These are phyloP conservation scores for Harringtonia aguacate DNA, from an alignment of 2,329 filamentous ascomycete species.

Conservation along the genomic window DNA sequence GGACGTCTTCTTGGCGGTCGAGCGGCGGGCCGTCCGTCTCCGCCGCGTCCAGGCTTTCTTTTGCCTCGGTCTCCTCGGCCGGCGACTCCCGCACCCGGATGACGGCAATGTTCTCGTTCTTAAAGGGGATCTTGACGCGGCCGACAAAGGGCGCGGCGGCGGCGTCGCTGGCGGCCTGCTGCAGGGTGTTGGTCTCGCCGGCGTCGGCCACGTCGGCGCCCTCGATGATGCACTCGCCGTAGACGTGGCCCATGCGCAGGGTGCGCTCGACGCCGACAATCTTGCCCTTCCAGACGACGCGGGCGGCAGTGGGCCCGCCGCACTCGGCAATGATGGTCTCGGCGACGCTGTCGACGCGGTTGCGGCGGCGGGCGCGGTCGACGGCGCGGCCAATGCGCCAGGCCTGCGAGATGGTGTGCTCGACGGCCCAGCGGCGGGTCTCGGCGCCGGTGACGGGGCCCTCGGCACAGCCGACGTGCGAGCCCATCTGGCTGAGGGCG, in stretches of 20 bases:
- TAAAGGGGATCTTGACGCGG: constrained; percentile 55
- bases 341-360: constrained; percentile 41
- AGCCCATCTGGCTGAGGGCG: constrained; percentile 45
- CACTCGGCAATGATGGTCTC: constrained; percentile 48
- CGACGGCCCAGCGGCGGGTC: constrained; percentile 38
- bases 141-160: constrained; percentile 25
- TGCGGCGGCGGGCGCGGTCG: constrained; percentile 34
- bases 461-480: constrained; percentile 36
- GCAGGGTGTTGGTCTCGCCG: neutral
- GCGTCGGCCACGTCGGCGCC: constrained; percentile 26
- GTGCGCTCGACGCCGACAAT: constrained; percentile 49
- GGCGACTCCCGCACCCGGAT: constrained; percentile 18
- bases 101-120: constrained; percentile 64
- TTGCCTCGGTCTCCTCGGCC: constrained; percentile 11
- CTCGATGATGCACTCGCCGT: constrained; percentile 48
- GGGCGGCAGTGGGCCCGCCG: constrained; percentile 40
- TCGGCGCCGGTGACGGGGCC: constrained; percentile 37
- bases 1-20: constrained; percentile 20
- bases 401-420: constrained; percentile 39
- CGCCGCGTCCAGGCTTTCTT: constrained; percentile 1
- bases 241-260: constrained; percentile 45
- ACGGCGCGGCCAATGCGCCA: constrained; percentile 53
- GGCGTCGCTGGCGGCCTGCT: too few relatives aligned
- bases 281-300: constrained; percentile 52
- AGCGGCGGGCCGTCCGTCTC: too few relatives aligned